Evolutionary conservation across 2,329 filamentous ascomycete species (phyloP), one percentile per base, ranked within the genome.

Genomic region (Penicillium janthinellum): DNA sequence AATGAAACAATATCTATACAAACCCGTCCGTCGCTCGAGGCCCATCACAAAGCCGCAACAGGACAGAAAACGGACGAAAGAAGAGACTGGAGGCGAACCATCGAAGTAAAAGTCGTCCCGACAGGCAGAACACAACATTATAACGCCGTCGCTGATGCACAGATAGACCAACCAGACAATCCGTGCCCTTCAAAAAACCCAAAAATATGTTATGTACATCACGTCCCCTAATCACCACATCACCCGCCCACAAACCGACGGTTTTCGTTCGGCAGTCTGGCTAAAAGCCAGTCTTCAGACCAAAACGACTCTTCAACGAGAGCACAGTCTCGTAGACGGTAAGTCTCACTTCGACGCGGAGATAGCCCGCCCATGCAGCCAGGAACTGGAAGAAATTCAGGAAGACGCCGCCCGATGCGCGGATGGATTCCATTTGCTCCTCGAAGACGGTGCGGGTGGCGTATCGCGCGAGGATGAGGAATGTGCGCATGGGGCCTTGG

Each of bases 401-500:
- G 7, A 86, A 66, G 0, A 85, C 58, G 57, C 82, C 83, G 3
- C 83, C 82, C 1, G 69, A 70, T 42, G 84, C 75, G 3, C 73
- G 68, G 53, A 83, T 77, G 15, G 64, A 59, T 57, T 88, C 85
- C 60, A 86, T 73, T 60, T 84, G 78, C 70, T 88, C 86, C 60
- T 87, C 81, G 68, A 85, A 88, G 14, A 89, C 85, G 8, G 83
- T 84, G 45, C 84, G 79, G 15, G 84, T 85, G 17, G 86, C 86
- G 69, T 88, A 88, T 38, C 82, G 81, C 5, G 86, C 86, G 28
- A 89, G 82, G 59, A 89, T 88, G 63, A 89, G 78, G 70, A 89
- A 88, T 3, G 83, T 85, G 38, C 86, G 80, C 51, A 86, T 77
- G 0, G 86, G 85, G 0, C 86, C 86, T 68, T 86, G 77, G 44